Base-by-base conservation (phyloP, 2,329 filamentous ascomycete species). In the Cryphonectria naterciae region DNA sequence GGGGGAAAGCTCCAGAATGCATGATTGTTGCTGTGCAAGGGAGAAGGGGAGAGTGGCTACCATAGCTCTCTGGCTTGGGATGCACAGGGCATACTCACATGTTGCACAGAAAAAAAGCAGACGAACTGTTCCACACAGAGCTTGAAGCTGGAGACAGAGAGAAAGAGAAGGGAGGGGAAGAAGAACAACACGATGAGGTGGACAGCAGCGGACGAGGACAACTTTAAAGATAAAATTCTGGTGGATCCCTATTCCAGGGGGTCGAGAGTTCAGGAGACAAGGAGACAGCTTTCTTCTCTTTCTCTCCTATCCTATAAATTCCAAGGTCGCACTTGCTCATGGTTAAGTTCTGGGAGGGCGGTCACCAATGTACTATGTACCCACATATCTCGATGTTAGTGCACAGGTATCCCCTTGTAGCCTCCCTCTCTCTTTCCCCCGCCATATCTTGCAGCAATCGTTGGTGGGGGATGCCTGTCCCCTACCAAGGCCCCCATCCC, bases 161-260 rank as follows among this genome's bases (percentile, higher is more conserved):
- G 32, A 3, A 32, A 69, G 63, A 56, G 56, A 65, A 67, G 63
- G 60, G 58, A 63, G 54, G 67, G 46, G 65, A 4, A 32, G 58
- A 61, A 62, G 61, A 52, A 66, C 65, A 68, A 37, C 19, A n/a
- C 11, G 46, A 56, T 41, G 49, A 65, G 32, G 35, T 61, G 60
- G 61, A 66, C 60, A 61, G 63, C 41, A 56, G 56, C 43, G 71
- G 71, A 70, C 68, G 64, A 68, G 70, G 71, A 72, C 71, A 70
- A 72, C 71, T 72, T 72, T 72, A 72, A 72, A 72, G 71, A 70
- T 68, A 68, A 70, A 65, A 63, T 63, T 56, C 68, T 68, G 69
- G 71, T 72, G 71, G 71, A 60, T 68, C 68, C 61, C 28, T 43
- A 25, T 56, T 68, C 65, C 71, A 72, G 71, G 65, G 71, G 70